These are phyloP conservation scores for Achaetomium macrosporum DNA, from an alignment of 2,329 filamentous ascomycete genomes.

Conservation along the genomic window DNA sequence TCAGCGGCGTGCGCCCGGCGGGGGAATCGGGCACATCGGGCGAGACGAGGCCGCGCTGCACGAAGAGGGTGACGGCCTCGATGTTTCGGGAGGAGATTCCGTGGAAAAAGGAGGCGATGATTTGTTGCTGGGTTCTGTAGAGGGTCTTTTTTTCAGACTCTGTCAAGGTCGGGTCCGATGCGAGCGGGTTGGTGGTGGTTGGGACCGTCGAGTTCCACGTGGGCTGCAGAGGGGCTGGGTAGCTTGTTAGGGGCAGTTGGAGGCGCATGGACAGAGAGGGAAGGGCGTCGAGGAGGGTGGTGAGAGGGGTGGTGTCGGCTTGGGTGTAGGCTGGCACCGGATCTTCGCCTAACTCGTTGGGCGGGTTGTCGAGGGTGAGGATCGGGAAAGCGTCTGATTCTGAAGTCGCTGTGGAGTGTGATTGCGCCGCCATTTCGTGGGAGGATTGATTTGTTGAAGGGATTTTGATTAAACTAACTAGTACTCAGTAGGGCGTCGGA, in stretches of 20 bases:
- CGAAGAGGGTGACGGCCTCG: constrained; percentile 28
- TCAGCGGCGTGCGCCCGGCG: constrained; percentile 31
- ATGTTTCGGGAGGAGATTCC: constrained; percentile 27
- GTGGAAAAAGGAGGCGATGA: constrained; percentile 29
- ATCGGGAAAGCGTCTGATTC: neutral
- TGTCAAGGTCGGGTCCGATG: neutral
- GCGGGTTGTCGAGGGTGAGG: neutral
- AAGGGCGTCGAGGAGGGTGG: constrained; percentile 5
- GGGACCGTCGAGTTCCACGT: neutral
- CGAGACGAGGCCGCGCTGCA: constrained; percentile 33
- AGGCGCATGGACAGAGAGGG: constrained; percentile 11
- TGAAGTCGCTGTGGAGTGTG: neutral
- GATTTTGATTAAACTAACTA: neutral
- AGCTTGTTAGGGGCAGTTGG: constrained; percentile 21
- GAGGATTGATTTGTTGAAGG: neutral
- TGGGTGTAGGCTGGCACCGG: constrained; percentile 18
- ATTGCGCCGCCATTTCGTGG: neutral
- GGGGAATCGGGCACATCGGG: constrained; percentile 30
- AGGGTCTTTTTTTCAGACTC: neutral
- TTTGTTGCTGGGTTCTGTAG: constrained; percentile 19
- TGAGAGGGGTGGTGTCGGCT: constrained; percentile 8
- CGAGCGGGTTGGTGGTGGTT: neutral
- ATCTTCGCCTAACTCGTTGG: constrained; percentile 6
- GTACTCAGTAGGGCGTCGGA: too few relatives aligned
- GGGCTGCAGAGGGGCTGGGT: neutral